Conservation (phyloP, 495 filamentous ascomycete genomes). For the Daldinia caldariorum region DNA sequence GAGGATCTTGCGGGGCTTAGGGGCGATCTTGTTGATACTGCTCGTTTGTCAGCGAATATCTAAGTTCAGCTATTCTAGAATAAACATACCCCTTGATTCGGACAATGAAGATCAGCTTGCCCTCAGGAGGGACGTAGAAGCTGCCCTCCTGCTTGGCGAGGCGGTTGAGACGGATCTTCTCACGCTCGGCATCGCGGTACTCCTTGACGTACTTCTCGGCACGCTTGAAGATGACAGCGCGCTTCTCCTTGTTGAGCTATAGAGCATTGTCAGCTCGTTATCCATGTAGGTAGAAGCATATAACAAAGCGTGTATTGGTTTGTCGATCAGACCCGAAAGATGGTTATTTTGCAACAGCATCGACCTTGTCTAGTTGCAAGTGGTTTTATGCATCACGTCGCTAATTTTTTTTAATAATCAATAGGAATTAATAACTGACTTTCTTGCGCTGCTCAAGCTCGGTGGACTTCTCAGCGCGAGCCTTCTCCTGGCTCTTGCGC, state of each 20-base stretch:
- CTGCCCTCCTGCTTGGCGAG: slow-evolving; percentile 89
- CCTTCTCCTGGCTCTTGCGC: slow-evolving; percentile 99
- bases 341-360: slow-evolving; percentile 99
- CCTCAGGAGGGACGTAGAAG: slow-evolving; percentile 92
- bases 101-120: slow-evolving; percentile 97
- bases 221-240: slow-evolving; percentile 97
- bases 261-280: slow-evolving; percentile 25
- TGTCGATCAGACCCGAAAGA: slow-evolving; percentile 98
- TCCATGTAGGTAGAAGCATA: slow-evolving; percentile 39
- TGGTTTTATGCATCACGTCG: slow-evolving; percentile 70
- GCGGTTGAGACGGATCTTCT: slow-evolving; percentile 93
- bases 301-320: slow-evolving; percentile 33
- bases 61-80: background rate
- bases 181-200: slow-evolving; percentile 97
- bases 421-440: slow-evolving; percentile 68
- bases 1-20: slow-evolving; percentile 99
- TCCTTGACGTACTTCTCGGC: slow-evolving; percentile 99
- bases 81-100: slow-evolving; percentile 91
- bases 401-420: slow-evolving; percentile 24
- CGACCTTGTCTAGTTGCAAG: slow-evolving; percentile 92
- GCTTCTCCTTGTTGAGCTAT: slow-evolving; percentile 96
- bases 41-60: slow-evolving; percentile 20
- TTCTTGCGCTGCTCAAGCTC: slow-evolving; percentile 87
- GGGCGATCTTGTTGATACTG: slow-evolving; percentile 99
- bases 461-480: slow-evolving; percentile 82